Evolutionary conservation across 805 yeast genomes (phyloP).

Genomic region (Nadsonia fulvescens): DNA sequence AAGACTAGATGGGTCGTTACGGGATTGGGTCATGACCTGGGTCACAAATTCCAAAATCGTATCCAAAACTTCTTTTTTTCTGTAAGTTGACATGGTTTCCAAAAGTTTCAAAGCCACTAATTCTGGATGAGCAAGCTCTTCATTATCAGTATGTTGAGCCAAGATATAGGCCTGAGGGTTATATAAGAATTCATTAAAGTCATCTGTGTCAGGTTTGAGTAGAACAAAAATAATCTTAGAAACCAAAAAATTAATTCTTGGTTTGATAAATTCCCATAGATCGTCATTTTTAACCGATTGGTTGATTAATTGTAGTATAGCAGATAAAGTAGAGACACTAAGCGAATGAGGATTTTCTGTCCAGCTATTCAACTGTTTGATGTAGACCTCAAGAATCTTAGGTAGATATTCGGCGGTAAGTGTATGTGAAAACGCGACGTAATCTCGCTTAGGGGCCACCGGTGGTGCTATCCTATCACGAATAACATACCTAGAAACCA

Average conservation of each 20-base stretch:
- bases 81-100: slow-evolving; percentile 50
- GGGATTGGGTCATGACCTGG: too few relatives aligned
- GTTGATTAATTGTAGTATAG: too few relatives aligned
- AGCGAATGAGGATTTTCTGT: slow-evolving; percentile 51
- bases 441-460: slow-evolving; percentile 22
- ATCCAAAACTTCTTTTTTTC: slow-evolving; percentile 21
- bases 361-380: slow-evolving; percentile 60
- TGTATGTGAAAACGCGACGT: slow-evolving; percentile 38
- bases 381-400: slow-evolving; percentile 43
- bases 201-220: slow-evolving; percentile 49
- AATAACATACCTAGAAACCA: slow-evolving; percentile 26
- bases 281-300: too few relatives aligned
- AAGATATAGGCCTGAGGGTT: slow-evolving; percentile 85
- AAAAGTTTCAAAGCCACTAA: slow-evolving; percentile 62
- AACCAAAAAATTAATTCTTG: too few relatives aligned
- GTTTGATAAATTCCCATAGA: too few relatives aligned
- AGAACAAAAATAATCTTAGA: too few relatives aligned
- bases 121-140: slow-evolving; percentile 53
- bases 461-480: slow-evolving; percentile 20
- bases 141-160: slow-evolving; percentile 40
- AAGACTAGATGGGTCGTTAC: slow-evolving; percentile 23
- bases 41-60: too few relatives aligned
- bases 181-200: slow-evolving; percentile 57
- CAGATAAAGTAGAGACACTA: too few relatives aligned
- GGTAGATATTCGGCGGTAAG: slow-evolving; percentile 52